Conservation (phyloP, 192 early-diverging fungal species). For the Coemansia sp. region DNA sequence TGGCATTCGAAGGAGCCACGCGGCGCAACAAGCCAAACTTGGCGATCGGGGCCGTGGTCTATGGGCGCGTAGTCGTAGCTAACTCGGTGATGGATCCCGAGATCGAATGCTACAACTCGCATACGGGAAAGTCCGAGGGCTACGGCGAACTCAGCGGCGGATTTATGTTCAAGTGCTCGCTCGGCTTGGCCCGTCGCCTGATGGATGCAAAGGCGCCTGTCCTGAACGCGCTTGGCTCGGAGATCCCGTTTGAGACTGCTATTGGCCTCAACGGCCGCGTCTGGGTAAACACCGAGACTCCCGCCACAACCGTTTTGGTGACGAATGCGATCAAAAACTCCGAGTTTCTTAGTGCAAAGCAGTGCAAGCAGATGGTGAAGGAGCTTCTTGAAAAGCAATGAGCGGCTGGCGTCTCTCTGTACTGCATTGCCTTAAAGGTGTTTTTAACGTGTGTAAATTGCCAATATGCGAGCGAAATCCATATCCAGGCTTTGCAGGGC, state of each 20-base stretch:
- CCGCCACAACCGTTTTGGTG: slow-evolving; percentile 63
- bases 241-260: slow-evolving; percentile 82
- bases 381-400: slow-evolving; percentile 42
- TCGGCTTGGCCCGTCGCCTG: slow-evolving; percentile 65
- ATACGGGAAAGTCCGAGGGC: slow-evolving; percentile 79
- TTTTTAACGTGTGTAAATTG: too few species aligned
- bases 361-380: slow-evolving; percentile 60
- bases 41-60: slow-evolving; percentile 74
- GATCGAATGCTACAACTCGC: slow-evolving; percentile 83
- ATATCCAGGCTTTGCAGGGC: too few species aligned
- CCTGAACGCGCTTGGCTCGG: slow-evolving; percentile 65
- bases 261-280: slow-evolving; percentile 93
- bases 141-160: slow-evolving; percentile 87
- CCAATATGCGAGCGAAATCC: too few species aligned
- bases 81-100: slow-evolving; percentile 98
- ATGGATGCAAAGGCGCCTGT: slow-evolving; percentile 70
- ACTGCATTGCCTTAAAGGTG: background rate
- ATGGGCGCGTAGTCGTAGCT: slow-evolving; percentile 79
- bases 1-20: slow-evolving; percentile 94
- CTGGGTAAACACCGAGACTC: slow-evolving; percentile 77
- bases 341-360: slow-evolving; percentile 62
- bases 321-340: slow-evolving; percentile 72
- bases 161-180: slow-evolving; percentile 76
- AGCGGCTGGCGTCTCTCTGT: background rate
- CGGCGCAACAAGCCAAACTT: slow-evolving; percentile 87